Conservation (phyloP, 805 yeast genomes). For the Starmerella apicola region DNA sequence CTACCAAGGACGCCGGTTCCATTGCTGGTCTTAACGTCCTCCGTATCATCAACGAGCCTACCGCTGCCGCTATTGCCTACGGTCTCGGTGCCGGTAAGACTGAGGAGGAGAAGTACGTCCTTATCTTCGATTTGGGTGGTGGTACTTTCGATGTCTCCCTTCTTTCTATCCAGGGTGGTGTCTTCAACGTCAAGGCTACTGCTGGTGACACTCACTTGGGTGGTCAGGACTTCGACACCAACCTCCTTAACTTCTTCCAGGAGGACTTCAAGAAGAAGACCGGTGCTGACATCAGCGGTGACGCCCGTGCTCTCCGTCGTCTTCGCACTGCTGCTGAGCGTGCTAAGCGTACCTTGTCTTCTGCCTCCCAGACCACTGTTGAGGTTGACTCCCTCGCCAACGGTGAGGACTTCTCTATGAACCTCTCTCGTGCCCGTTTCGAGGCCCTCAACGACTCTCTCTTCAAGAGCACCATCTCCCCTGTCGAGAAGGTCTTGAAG, state of each 20-base stretch:
- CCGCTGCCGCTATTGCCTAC: slow-evolving; percentile 96
- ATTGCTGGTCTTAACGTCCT: slow-evolving; percentile 75
- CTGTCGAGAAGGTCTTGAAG: slow-evolving; percentile 90
- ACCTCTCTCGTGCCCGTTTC: slow-evolving; percentile 95
- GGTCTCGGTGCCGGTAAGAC: slow-evolving; percentile 86
- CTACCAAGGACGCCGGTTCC: slow-evolving; percentile 81
- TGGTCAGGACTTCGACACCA: slow-evolving; percentile 98
- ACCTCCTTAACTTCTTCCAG: slow-evolving; percentile 85
- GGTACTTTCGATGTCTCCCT: slow-evolving; percentile 96
- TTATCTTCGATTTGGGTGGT: slow-evolving; percentile 93
- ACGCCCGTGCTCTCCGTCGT: slow-evolving; percentile 95
- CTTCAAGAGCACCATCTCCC: slow-evolving; percentile 86
- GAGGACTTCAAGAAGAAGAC: slow-evolving; percentile 92
- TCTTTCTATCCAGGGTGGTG: slow-evolving; percentile 87
- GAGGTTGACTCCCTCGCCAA: slow-evolving; percentile 92
- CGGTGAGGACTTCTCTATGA: slow-evolving; percentile 90
- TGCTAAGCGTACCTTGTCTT: slow-evolving; percentile 96
- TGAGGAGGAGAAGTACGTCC: slow-evolving; percentile 72
- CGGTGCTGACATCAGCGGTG: slow-evolving; percentile 76
- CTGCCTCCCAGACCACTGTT: slow-evolving; percentile 89
- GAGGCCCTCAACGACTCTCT: slow-evolving; percentile 89
- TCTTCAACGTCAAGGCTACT: slow-evolving; percentile 91
- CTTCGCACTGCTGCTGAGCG: slow-evolving; percentile 98
- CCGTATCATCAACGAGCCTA: slow-evolving; percentile 81
- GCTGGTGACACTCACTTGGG: slow-evolving; percentile 99